These are phyloP conservation scores for Lunasporangiospora selenospora DNA, from an alignment of 192 early-diverging fungal genomes.

Conservation along the genomic window DNA sequence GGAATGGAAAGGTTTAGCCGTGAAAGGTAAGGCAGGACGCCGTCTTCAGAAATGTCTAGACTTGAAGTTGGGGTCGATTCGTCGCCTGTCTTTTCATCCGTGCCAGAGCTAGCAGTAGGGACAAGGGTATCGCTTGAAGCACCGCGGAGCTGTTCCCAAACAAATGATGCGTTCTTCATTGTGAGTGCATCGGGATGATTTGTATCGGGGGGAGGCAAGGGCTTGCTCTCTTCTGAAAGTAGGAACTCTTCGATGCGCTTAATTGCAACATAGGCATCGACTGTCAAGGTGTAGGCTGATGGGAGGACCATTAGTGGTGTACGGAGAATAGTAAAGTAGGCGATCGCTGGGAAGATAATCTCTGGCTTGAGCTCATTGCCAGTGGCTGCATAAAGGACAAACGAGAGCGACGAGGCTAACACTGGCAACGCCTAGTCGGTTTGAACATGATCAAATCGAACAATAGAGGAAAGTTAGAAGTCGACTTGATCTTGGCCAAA, in stretches of 20 bases:
- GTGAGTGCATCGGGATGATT: constrained; percentile 51
- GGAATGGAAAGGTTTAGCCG: constrained; percentile 41
- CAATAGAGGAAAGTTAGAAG: background rate
- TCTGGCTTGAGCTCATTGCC: constrained; percentile 10
- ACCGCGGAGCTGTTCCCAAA: constrained; percentile 21
- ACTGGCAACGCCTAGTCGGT: constrained; percentile 22
- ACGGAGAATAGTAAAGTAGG: constrained; percentile 35
- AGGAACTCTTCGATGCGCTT: constrained; percentile 38
- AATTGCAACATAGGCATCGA: constrained; percentile 41
- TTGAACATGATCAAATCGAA: background rate
- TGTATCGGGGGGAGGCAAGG: constrained; percentile 27
- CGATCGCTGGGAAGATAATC: constrained; percentile 29
- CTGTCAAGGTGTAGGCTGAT: constrained; percentile 20
- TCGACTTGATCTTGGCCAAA: no score
- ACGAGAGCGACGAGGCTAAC: constrained; percentile 26
- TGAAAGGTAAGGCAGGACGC: constrained; percentile 6
- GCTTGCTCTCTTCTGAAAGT: constrained; percentile 25
- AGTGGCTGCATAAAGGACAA: constrained; percentile 26
- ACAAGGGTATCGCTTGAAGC: constrained; percentile 18
- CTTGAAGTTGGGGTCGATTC: background rate
- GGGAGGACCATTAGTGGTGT: constrained; percentile 36
- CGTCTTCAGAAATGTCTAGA: background rate
- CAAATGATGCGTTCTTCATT: constrained; percentile 34
- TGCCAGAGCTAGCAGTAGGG: background rate
- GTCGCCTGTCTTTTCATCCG: background rate